Evolutionary conservation across 345 rosid genomes (phyloP).

Genomic region (Abelmoschus esculentus): DNA sequence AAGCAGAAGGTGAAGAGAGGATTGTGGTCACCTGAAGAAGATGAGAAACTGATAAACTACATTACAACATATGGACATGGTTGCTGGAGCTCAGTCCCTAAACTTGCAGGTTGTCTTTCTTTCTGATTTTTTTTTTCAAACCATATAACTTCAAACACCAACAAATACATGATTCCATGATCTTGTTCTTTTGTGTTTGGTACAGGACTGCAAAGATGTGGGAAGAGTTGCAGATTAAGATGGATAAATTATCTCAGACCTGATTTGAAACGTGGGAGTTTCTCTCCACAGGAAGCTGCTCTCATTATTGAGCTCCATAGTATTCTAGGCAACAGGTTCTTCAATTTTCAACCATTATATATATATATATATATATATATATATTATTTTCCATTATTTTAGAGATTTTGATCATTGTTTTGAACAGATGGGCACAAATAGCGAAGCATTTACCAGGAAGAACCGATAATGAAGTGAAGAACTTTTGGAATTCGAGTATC

Average conservation of each 20-base stretch:
- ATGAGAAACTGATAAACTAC: slow-evolving; percentile 89
- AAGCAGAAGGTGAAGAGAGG: slow-evolving; percentile 98
- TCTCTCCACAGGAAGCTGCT: slow-evolving; percentile 89
- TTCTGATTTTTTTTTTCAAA: neutral
- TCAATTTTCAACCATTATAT: neutral
- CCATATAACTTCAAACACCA: neutral
- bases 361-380: neutral
- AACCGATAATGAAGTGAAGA: slow-evolving; percentile 92
- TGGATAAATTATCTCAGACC: slow-evolving; percentile 97
- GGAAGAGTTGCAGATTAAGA: slow-evolving; percentile 93
- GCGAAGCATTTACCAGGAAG: slow-evolving; percentile 89
- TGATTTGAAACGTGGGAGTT: slow-evolving; percentile 91
- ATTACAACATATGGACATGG: slow-evolving; percentile 90
- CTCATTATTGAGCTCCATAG: slow-evolving; percentile 91
- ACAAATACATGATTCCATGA: slow-evolving; percentile 3
- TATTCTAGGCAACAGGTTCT: slow-evolving; percentile 85
- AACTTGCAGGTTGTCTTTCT: slow-evolving; percentile 57
- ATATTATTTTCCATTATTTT: neutral
- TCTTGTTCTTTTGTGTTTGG: neutral
- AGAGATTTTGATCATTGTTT: neutral
- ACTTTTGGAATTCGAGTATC: slow-evolving; percentile 87
- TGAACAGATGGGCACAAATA: slow-evolving; percentile 76
- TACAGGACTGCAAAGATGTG: slow-evolving; percentile 88
- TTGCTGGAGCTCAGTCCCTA: slow-evolving; percentile 98
- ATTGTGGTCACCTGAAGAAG: slow-evolving; percentile 98